phyloP scores from a whole-genome alignment of 2,329 filamentous ascomycete species.

The Beauveria brongniartii region DNA sequence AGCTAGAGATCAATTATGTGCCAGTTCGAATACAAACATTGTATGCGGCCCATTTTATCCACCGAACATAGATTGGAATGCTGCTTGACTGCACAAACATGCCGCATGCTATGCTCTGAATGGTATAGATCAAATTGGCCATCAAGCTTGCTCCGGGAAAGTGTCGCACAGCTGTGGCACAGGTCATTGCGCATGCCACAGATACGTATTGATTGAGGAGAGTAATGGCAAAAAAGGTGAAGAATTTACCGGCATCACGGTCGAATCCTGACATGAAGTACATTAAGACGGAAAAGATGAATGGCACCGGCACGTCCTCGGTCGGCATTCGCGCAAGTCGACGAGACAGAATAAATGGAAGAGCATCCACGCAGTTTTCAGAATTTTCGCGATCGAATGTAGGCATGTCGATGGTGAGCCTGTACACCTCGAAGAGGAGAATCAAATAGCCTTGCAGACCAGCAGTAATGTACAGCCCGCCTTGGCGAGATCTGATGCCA shows the following conservation, averaged over 20 bases:
- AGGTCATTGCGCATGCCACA: constrained; percentile 61
- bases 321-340: constrained; percentile 60
- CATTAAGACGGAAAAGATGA: constrained; percentile 61
- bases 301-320: constrained; percentile 65
- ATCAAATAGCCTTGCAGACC: constrained; percentile 70
- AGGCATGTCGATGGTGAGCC: constrained; percentile 65
- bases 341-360: constrained; percentile 62
- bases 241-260: constrained; percentile 53
- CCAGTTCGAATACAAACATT: constrained; percentile 31
- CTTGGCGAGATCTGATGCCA: constrained; percentile 66
- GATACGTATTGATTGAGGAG: constrained; percentile 66
- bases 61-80: constrained; percentile 70
- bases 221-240: constrained; percentile 62
- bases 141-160: constrained; percentile 66
- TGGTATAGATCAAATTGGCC: constrained; percentile 62
- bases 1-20: constrained; percentile 3
- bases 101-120: constrained; percentile 68
- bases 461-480: constrained; percentile 62
- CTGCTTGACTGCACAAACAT: constrained; percentile 68
- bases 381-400: constrained; percentile 68
- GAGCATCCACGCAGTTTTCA: constrained; percentile 62
- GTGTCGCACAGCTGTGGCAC: constrained; percentile 55
- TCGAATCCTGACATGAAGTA: constrained; percentile 76
- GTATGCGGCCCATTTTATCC: constrained; percentile 63
- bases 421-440: constrained; percentile 67